Evolutionary conservation across 2,329 filamentous ascomycete genomes (phyloP).

Genomic region (Hirsutella rhossiliensis): DNA sequence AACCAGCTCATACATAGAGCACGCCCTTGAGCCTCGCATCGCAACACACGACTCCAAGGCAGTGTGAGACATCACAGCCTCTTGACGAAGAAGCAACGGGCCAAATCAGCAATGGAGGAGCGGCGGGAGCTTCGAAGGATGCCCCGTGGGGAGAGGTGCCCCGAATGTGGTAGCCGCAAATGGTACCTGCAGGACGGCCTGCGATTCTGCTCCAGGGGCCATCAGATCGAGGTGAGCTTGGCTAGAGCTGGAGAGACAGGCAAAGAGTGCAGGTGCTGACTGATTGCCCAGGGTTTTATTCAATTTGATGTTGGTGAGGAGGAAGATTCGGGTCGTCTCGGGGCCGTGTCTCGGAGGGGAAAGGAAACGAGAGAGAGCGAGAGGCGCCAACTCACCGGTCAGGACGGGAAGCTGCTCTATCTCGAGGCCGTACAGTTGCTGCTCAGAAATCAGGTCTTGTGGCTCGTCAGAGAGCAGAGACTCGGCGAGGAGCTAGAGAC

Average conservation of each 20-base stretch:
- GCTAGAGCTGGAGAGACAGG: background rate
- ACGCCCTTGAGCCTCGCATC: no score
- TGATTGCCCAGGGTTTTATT: slow-evolving; percentile 32
- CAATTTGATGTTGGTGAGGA: slow-evolving; percentile 52
- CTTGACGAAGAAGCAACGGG: background rate
- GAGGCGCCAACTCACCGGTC: slow-evolving; percentile 47
- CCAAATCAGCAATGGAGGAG: slow-evolving; percentile 22
- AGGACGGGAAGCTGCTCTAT: slow-evolving; percentile 63
- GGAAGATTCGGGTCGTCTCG: slow-evolving; percentile 53
- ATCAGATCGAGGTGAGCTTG: slow-evolving; percentile 56
- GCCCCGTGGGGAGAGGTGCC: slow-evolving; percentile 39
- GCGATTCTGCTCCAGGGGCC: slow-evolving; percentile 69
- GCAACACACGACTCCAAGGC: no score
- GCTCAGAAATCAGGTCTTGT: slow-evolving; percentile 67
- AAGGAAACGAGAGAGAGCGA: slow-evolving; percentile 43
- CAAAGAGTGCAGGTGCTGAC: background rate
- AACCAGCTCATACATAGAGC: no score
- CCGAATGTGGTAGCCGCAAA: slow-evolving; percentile 56
- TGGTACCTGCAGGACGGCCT: slow-evolving; percentile 67
- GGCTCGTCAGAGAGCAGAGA: slow-evolving; percentile 54
- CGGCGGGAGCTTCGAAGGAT: slow-evolving; percentile 35
- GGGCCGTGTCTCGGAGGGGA: slow-evolving; percentile 42
- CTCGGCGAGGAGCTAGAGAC: slow-evolving; percentile 65
- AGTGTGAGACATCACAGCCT: no score
- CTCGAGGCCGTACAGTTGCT: slow-evolving; percentile 77